Percentiles rank a stretch among this genome's conserved stretches.
Evolutionary conservation across 257 asterid genomes (phyloP).

Genomic region (Solanum rostratum): DNA sequence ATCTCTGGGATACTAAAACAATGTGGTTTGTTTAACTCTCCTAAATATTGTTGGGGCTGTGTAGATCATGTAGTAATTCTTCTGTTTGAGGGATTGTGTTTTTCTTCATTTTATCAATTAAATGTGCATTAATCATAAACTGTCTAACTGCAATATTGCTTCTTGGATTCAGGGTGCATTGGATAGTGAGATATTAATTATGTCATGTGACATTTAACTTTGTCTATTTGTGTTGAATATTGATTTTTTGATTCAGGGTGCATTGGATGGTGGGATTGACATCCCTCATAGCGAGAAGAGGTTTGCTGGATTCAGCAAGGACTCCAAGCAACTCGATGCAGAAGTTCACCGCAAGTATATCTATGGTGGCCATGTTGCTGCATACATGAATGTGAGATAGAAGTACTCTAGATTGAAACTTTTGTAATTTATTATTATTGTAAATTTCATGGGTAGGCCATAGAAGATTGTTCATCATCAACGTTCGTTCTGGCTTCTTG

Average conservation of each 20-base stretch:
- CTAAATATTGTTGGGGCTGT: background rate
- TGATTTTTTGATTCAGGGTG: conserved; percentile 32
- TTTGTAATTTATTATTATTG: background rate
- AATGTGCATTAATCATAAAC: background rate
- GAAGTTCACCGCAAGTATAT: conserved; percentile 62
- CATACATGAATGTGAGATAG: conserved; percentile 45
- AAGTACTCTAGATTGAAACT: background rate
- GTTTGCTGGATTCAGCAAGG: conserved; percentile 68
- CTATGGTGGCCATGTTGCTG: conserved; percentile 61
- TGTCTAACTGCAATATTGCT: background rate
- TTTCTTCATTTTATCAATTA: background rate
- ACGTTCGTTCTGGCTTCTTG: background rate
- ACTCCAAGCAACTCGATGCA: conserved; percentile 51
- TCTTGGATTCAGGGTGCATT: background rate
- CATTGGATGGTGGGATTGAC: conserved; percentile 71
- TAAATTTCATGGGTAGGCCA: background rate
- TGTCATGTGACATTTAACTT: background rate
- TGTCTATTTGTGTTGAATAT: background rate
- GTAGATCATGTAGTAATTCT: background rate
- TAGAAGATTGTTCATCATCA: background rate
- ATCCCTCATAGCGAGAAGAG: conserved; percentile 81
- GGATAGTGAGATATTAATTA: background rate
- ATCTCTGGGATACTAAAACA: background rate
- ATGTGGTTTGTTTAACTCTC: background rate
- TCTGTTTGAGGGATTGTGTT: background rate